Conservation (phyloP, 768 basidiomycete genomes). For the Vishniacozyma victoriae region DNA sequence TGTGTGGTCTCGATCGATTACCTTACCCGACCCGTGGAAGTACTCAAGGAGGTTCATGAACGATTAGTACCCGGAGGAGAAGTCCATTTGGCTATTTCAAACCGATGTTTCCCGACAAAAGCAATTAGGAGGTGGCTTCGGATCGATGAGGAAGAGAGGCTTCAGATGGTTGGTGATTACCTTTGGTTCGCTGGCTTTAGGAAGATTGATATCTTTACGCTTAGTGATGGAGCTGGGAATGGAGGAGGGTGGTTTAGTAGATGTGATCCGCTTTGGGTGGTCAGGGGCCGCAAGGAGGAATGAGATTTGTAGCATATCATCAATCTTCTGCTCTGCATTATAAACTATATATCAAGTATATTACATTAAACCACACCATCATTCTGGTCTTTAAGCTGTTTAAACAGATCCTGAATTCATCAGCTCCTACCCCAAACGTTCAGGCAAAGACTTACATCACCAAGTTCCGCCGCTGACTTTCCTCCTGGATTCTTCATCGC, state of each 20-base stretch:
- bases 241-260: constrained; percentile 3
- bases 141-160: constrained; percentile 18
- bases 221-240: constrained; percentile 1
- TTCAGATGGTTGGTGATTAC: constrained; percentile 25
- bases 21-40: constrained; percentile 22
- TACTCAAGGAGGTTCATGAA: constrained; percentile 7
- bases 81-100: constrained; percentile 25
- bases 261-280: constrained; percentile 28
- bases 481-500: constrained; percentile 16
- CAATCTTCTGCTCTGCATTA: constrained; percentile 3
- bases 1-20: constrained; percentile 38
- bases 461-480: constrained; percentile 16
- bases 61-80: constrained; percentile 4
- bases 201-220: constrained; percentile 12
- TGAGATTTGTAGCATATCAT: no score
- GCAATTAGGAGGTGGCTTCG: constrained; percentile 22
- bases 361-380: no score
- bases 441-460: constrained; percentile 17
- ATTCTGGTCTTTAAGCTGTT: constrained; percentile 35
- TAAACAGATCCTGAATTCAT: constrained; percentile 34
- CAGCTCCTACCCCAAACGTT: constrained; percentile 2
- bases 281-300: constrained; percentile 13
- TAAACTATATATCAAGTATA: no score
- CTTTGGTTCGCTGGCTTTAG: constrained; percentile 20
- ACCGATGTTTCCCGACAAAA: constrained; percentile 36